A percentile compares a stretch with the other conserved stretches of the same genome.
These are phyloP conservation scores for Termitomyces bulborhizus DNA, from an alignment of 768 basidiomycete genomes.

Conservation along the genomic window DNA sequence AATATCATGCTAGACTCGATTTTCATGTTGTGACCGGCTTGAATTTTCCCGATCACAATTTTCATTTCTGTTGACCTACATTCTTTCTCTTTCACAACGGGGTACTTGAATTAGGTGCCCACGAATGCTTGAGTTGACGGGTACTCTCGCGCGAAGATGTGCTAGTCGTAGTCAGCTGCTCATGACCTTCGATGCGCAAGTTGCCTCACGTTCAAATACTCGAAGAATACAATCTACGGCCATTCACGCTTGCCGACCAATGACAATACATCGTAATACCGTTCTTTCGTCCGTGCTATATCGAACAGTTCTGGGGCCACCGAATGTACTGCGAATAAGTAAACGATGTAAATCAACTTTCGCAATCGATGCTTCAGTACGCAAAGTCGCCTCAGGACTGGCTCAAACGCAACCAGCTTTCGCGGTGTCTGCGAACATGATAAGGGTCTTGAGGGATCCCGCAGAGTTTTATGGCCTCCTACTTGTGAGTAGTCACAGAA, in stretches of 20 bases:
- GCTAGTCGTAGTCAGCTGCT: constrained; percentile 2
- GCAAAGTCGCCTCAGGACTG: constrained; percentile 30
- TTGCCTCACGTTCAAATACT: neutral
- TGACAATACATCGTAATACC: neutral
- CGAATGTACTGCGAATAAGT: neutral
- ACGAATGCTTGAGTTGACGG: constrained; percentile 3
- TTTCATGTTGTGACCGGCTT: neutral
- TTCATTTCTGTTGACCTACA: neutral
- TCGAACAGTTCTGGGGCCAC: neutral
- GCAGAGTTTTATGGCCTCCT: constrained; percentile 49
- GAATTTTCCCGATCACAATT: neutral
- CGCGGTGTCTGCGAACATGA: constrained; percentile 33
- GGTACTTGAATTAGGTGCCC: neutral
- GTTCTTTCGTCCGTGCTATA: neutral
- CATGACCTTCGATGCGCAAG: neutral
- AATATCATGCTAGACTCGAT: neutral
- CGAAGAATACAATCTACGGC: neutral
- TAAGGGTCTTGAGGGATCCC: constrained; percentile 53
- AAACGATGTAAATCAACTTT: constrained; percentile 20
- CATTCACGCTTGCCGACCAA: neutral
- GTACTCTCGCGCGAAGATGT: constrained; percentile 4
- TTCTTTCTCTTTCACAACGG: neutral
- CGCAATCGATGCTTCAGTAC: constrained; percentile 27
- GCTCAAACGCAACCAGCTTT: constrained; percentile 42
- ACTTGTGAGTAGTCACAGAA: constrained; percentile 31